Evolutionary conservation across 495 filamentous ascomycete genomes (phyloP).

Genomic region (Aspergillus coremiiformis): DNA sequence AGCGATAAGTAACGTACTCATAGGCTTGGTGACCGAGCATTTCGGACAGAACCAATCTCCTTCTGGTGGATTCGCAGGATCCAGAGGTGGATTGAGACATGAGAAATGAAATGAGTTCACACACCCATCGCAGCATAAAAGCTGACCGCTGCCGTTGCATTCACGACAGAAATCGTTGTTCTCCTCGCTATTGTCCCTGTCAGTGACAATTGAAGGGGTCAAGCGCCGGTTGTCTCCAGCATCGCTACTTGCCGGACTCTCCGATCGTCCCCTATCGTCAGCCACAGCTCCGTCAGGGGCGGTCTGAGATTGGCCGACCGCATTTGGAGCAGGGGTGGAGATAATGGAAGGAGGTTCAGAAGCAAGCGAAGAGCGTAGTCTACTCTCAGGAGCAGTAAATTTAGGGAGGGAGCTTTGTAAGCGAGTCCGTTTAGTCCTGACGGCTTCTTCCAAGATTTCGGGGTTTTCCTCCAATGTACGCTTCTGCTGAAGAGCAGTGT

Average conservation of each 20-base stretch:
- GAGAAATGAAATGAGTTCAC: slow-evolving; percentile 76
- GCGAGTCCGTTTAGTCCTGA: slow-evolving; percentile 26
- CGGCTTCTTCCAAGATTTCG: slow-evolving; percentile 14
- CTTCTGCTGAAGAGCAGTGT: slow-evolving; percentile 18
- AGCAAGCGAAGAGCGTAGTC: slow-evolving; percentile 19
- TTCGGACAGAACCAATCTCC: slow-evolving; percentile 79
- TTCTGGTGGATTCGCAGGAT: slow-evolving; percentile 53
- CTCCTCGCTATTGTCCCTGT: slow-evolving; percentile 37
- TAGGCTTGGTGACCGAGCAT: slow-evolving; percentile 52
- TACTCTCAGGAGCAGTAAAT: slow-evolving; percentile 17
- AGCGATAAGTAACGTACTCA: slow-evolving; percentile 50
- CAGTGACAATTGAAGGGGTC: slow-evolving; percentile 10
- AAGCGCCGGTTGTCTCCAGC: slow-evolving; percentile 21
- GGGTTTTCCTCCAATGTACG: slow-evolving; percentile 25
- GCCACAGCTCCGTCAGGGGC: neutral
- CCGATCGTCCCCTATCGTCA: slow-evolving; percentile 8
- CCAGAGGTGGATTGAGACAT: slow-evolving; percentile 74
- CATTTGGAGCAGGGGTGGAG: slow-evolving; percentile 8
- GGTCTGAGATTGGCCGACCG: neutral
- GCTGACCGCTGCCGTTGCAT: slow-evolving; percentile 71
- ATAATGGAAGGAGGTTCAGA: slow-evolving; percentile 10
- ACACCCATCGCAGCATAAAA: slow-evolving; percentile 92
- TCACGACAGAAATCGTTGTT: slow-evolving; percentile 84
- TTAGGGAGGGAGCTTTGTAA: slow-evolving; percentile 19
- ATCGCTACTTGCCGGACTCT: slow-evolving; percentile 18